Conservation (phyloP, 2,329 filamentous ascomycete genomes). For the Knufia fluminis region DNA sequence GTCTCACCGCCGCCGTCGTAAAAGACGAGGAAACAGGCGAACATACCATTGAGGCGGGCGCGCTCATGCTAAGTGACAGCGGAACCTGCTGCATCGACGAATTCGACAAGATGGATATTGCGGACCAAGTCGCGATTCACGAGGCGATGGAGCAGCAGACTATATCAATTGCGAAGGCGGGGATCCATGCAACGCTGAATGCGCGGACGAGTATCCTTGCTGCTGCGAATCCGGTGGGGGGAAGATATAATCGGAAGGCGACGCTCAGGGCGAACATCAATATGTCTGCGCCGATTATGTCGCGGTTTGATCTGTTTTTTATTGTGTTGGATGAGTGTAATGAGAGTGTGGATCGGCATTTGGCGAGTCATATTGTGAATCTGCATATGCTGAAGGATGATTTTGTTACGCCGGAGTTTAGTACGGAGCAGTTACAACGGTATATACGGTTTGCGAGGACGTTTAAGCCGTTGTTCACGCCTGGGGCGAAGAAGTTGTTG, state of each 20-base stretch:
- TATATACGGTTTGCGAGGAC: constrained; percentile 95
- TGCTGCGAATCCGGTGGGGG: constrained; percentile 89
- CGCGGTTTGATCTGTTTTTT: constrained; percentile 97
- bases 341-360: constrained; percentile 76
- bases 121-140: constrained; percentile 95
- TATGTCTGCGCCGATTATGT: constrained; percentile 99
- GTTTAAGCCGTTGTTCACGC: constrained; percentile 85
- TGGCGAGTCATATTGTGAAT: constrained; percentile 88
- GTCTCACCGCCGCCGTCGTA: constrained; percentile 91
- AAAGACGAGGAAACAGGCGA: constrained; percentile 98
- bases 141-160: constrained; percentile 99
- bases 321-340: constrained; percentile 96
- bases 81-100: constrained; percentile 98
- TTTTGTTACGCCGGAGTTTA: constrained; percentile 85
- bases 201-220: constrained; percentile 91
- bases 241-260: constrained; percentile 93
- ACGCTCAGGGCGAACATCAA: constrained; percentile 93
- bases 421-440: constrained; percentile 88
- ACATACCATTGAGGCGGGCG: constrained; percentile 96
- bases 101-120: constrained; percentile 99
- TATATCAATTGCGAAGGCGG: constrained; percentile 96
- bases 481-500: constrained; percentile 73
- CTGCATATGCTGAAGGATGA: constrained; percentile 89
- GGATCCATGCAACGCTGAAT: constrained; percentile 95
- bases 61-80: constrained; percentile 92